These are phyloP conservation scores for Anaeromyces robustus DNA, from an alignment of 192 early-diverging fungal species.

Conservation along the genomic window DNA sequence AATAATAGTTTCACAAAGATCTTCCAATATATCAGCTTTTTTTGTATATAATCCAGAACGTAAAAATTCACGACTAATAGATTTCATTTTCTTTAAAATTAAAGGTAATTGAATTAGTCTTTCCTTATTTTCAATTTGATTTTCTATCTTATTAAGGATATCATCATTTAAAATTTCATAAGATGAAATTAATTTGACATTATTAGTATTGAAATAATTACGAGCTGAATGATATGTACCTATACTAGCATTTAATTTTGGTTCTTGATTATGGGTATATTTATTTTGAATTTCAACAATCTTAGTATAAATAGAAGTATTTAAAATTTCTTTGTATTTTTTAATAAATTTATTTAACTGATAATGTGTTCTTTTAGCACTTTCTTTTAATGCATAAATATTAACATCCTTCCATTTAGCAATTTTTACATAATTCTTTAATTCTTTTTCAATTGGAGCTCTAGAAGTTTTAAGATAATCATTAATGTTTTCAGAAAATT, in stretches of 20 bases:
- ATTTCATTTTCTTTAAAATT: constrained; percentile 6
- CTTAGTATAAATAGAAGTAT: constrained; percentile 32
- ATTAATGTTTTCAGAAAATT: constrained; percentile 44
- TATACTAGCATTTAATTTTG: not conserved
- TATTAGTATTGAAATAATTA: not conserved
- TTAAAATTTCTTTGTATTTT: constrained; percentile 63
- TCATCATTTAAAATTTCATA: not conserved
- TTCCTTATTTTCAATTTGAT: constrained; percentile 1
- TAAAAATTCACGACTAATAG: not conserved
- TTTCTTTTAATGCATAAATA: constrained; percentile 73
- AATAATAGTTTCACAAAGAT: constrained; percentile 14
- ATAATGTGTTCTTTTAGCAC: constrained; percentile 78
- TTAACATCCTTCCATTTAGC: constrained; percentile 96
- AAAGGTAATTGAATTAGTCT: not conserved
- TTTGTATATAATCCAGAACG: not conserved
- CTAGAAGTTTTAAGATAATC: constrained; percentile 35
- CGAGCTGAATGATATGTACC: not conserved
- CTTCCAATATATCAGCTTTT: constrained; percentile 13
- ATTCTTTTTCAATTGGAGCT: constrained; percentile 69
- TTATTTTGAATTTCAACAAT: not conserved
- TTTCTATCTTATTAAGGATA: not conserved
- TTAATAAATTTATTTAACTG: constrained; percentile 82
- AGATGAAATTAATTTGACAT: not conserved
- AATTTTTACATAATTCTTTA: constrained; percentile 87
- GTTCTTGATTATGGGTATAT: not conserved